Percentiles rank a stretch among this genome's conserved stretches.
Conservation (phyloP, 176 grass and related monocot species). For the Oryza meridionalis region DNA sequence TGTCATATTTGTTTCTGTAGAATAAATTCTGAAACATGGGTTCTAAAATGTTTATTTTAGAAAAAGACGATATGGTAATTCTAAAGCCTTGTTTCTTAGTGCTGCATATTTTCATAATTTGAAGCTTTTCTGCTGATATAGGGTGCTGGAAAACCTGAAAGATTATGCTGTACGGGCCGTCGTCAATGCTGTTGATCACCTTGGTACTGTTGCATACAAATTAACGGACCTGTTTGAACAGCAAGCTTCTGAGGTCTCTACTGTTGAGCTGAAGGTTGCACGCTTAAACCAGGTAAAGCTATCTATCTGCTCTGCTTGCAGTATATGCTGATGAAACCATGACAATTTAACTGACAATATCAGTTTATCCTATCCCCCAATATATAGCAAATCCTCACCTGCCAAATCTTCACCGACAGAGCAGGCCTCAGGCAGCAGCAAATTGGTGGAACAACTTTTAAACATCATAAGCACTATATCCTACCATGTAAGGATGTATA, state of each 20-base stretch:
- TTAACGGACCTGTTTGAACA: slow-evolving; percentile 89
- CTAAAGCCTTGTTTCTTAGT: neutral
- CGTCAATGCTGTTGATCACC: slow-evolving; percentile 95
- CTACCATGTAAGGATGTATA: slow-evolving; percentile 73
- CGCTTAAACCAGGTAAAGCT: slow-evolving; percentile 76
- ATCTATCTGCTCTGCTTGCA: neutral
- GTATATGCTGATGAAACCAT: neutral
- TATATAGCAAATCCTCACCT: slow-evolving; percentile 68
- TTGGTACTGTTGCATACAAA: slow-evolving; percentile 95
- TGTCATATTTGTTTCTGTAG: too few species aligned
- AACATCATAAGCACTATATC: slow-evolving; percentile 94
- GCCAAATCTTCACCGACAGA: slow-evolving; percentile 76
- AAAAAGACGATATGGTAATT: neutral
- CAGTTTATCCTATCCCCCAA: neutral
- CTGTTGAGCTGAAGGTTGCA: slow-evolving; percentile 75
- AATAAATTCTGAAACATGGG: too few species aligned
- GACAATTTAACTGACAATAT: slow-evolving; percentile 10
- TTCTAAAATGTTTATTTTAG: neutral
- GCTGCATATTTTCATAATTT: neutral
- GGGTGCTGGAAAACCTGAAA: slow-evolving; percentile 95
- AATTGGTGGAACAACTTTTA: slow-evolving; percentile 49
- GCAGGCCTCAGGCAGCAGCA: slow-evolving; percentile 84
- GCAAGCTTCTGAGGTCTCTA: slow-evolving; percentile 77
- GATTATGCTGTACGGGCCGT: slow-evolving; percentile 81
- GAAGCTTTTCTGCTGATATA: slow-evolving; percentile 18